These are phyloP conservation scores for Zygosaccharomyces sapae DNA, from an alignment of 1,139 yeast species.

Conservation along the genomic window DNA sequence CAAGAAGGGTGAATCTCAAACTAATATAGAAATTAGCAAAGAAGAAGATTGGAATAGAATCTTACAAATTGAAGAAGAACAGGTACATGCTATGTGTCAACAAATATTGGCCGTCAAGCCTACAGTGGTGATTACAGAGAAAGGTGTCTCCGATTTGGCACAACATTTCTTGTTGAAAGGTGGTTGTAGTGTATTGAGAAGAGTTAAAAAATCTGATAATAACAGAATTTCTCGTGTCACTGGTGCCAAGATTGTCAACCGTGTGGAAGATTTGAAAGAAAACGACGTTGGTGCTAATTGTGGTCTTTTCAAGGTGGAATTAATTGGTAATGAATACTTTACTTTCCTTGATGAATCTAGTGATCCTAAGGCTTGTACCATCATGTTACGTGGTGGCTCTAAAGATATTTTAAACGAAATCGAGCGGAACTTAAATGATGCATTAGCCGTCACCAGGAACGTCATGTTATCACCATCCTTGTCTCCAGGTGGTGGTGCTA, in stretches of 20 bases:
- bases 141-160: constrained; percentile 97
- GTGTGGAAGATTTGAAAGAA: constrained; percentile 91
- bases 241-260: constrained; percentile 94
- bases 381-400: constrained; percentile 92
- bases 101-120: constrained; percentile 82
- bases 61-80: constrained; percentile 96
- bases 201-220: constrained; percentile 93
- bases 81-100: constrained; percentile 82
- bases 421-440: constrained; percentile 95
- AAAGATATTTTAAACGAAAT: constrained; percentile 94
- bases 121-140: constrained; percentile 92
- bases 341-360: constrained; percentile 77
- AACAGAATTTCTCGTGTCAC: constrained; percentile 96
- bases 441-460: constrained; percentile 96
- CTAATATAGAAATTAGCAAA: constrained; percentile 93
- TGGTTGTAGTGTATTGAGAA: constrained; percentile 86
- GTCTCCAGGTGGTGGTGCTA: constrained; percentile 99
- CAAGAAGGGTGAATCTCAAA: constrained; percentile 98
- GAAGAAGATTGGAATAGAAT: constrained; percentile 97
- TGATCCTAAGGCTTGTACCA: constrained; percentile 90
- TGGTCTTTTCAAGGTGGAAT: constrained; percentile 87
- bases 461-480: constrained; percentile 92
- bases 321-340: constrained; percentile 96
- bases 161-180: constrained; percentile 94
- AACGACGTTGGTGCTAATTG: constrained; percentile 83